Conservation (phyloP, 2,329 filamentous ascomycete species). For the Atkinsonella hypoxylon region DNA sequence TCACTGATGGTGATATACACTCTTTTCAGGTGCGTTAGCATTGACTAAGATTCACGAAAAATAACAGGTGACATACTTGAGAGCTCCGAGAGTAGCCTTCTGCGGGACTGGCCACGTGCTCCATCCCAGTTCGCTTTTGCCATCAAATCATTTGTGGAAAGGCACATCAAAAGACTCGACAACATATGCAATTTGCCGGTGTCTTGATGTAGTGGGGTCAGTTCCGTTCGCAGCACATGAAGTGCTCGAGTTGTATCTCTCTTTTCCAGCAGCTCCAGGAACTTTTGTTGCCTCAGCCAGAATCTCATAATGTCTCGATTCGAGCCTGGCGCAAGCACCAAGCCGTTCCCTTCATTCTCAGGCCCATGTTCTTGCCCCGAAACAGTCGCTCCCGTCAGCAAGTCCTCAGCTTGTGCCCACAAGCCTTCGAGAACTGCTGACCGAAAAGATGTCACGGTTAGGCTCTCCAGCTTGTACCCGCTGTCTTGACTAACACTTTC, state of each 20-base stretch:
- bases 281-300: slow-evolving; percentile 85
- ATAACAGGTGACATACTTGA: slow-evolving; percentile 50
- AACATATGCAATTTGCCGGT: slow-evolving; percentile 66
- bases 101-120: slow-evolving; percentile 61
- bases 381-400: slow-evolving; percentile 49
- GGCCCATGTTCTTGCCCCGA: slow-evolving; percentile 19
- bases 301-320: slow-evolving; percentile 76
- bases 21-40: slow-evolving; percentile 32
- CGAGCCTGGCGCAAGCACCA: slow-evolving; percentile 64
- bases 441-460: slow-evolving; percentile 76
- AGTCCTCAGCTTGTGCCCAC: slow-evolving; percentile 74
- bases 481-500: slow-evolving; percentile 66
- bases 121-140: slow-evolving; percentile 76
- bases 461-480: slow-evolving; percentile 76
- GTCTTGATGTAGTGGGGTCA: slow-evolving; percentile 77
- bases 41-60: neutral
- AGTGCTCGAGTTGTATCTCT: slow-evolving; percentile 64
- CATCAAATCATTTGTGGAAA: slow-evolving; percentile 63
- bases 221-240: slow-evolving; percentile 71
- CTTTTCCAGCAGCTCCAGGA: slow-evolving; percentile 74
- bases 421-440: slow-evolving; percentile 66
- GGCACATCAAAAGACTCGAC: slow-evolving; percentile 85
- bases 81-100: slow-evolving; percentile 63
- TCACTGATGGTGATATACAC: slow-evolving; percentile 88
- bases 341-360: slow-evolving; percentile 35